phyloP scores from a whole-genome alignment of 2,329 filamentous ascomycete genomes.

The Microsporum canis region DNA sequence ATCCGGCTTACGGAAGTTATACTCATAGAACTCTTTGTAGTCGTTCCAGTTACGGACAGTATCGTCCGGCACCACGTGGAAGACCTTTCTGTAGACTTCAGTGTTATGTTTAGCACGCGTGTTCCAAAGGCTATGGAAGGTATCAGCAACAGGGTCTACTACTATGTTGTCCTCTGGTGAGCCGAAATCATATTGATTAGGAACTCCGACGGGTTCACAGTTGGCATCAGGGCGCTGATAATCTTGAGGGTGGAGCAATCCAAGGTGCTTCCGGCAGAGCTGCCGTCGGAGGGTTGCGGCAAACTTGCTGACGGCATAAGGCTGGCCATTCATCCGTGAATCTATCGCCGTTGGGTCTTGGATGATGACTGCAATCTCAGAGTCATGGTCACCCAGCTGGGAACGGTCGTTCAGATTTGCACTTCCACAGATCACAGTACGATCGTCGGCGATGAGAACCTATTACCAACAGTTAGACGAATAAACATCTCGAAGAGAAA shows the following conservation, averaged over 20 bases:
- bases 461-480: neutral
- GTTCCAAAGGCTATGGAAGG: constrained; percentile 48
- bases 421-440: constrained; percentile 68
- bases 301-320: constrained; percentile 61
- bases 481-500: neutral
- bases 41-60: constrained; percentile 48
- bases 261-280: constrained; percentile 84
- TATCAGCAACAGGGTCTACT: constrained; percentile 47
- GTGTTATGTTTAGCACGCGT: constrained; percentile 48
- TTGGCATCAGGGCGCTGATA: constrained; percentile 49
- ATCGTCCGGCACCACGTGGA: constrained; percentile 52
- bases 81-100: constrained; percentile 49
- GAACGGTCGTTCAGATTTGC: constrained; percentile 61
- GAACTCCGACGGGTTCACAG: constrained; percentile 46
- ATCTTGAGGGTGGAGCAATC: constrained; percentile 63
- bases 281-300: constrained; percentile 71
- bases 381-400: constrained; percentile 74
- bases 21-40: constrained; percentile 53
- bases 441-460: constrained; percentile 67
- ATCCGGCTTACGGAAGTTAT: constrained; percentile 43
- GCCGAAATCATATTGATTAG: constrained; percentile 46
- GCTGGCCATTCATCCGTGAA: constrained; percentile 60
- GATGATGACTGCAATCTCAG: constrained; percentile 80
- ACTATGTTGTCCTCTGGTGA: constrained; percentile 40
- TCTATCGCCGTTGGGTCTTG: constrained; percentile 63